Conservation (phyloP, 2,329 filamentous ascomycete genomes). For the Byssochlamys sp. region DNA sequence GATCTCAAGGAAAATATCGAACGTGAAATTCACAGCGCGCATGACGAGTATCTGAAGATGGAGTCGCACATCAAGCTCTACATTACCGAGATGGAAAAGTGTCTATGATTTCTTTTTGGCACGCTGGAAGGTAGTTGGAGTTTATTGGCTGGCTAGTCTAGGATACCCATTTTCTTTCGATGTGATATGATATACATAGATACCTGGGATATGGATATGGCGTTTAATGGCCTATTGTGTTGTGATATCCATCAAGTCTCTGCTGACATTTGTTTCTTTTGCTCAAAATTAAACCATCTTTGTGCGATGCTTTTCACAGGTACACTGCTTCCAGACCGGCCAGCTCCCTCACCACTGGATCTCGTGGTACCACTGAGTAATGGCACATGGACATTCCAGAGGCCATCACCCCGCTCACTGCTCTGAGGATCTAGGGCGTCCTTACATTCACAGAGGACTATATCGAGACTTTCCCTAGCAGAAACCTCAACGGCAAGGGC, state of each 20-base stretch:
- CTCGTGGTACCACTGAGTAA: slow-evolving; percentile 51
- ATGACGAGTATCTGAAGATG: slow-evolving; percentile 95
- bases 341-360: slow-evolving; percentile 36
- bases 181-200: slow-evolving; percentile 10
- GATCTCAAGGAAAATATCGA: slow-evolving; percentile 97
- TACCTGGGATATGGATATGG: background rate
- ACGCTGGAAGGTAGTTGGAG: slow-evolving; percentile 19
- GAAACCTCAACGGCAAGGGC: slow-evolving; percentile 32
- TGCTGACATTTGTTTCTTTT: slow-evolving; percentile 18
- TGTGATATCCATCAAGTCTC: slow-evolving; percentile 8
- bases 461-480: slow-evolving; percentile 16
- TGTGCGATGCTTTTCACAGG: slow-evolving; percentile 48
- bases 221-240: background rate
- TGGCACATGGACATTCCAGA: slow-evolving; percentile 47
- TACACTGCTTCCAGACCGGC: slow-evolving; percentile 51
- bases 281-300: slow-evolving; percentile 56
- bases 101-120: slow-evolving; percentile 40
- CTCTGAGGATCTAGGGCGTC: slow-evolving; percentile 21
- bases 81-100: slow-evolving; percentile 97
- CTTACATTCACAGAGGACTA: slow-evolving; percentile 35
- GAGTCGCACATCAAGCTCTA: slow-evolving; percentile 95
- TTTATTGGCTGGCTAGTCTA: slow-evolving; percentile 23
- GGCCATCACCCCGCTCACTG: slow-evolving; percentile 21
- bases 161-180: slow-evolving; percentile 29
- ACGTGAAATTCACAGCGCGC: slow-evolving; percentile 77